Evolutionary conservation across 768 basidiomycete genomes (phyloP).

Genomic region (Pholiota microspora): DNA sequence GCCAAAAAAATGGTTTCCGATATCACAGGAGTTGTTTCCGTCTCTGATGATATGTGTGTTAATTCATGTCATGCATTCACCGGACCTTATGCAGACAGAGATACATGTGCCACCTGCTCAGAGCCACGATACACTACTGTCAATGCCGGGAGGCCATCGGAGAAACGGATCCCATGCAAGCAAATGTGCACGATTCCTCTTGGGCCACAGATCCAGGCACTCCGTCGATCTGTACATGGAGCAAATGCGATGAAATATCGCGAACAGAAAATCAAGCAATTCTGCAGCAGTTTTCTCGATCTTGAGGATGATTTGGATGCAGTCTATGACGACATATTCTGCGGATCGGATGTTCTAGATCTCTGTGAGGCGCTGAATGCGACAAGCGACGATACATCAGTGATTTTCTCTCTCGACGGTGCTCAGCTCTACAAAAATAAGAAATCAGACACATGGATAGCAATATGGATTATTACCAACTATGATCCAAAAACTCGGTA

Average conservation of each 20-base stretch:
- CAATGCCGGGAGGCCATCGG: conserved; percentile 8
- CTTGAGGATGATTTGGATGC: background rate
- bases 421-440: conserved; percentile 40
- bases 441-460: conserved; percentile 39
- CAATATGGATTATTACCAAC: conserved; percentile 31
- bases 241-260: conserved; percentile 28
- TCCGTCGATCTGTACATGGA: conserved; percentile 19
- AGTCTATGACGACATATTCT: conserved; percentile 20
- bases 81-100: conserved; percentile 29
- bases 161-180: conserved; percentile 23
- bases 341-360: conserved; percentile 24
- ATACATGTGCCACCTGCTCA: conserved; percentile 29
- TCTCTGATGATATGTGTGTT: conserved; percentile 40
- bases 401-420: conserved; percentile 36
- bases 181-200: conserved; percentile 36
- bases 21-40: conserved; percentile 32
- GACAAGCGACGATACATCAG: conserved; percentile 24
- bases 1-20: conserved; percentile 25
- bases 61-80: conserved; percentile 40
- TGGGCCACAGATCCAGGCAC: conserved; percentile 42
- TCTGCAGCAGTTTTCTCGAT: conserved; percentile 1
- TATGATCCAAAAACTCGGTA: conserved; percentile 27
- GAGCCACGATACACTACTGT: conserved; percentile 18
- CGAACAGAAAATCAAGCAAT: conserved; percentile 15
- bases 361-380: conserved; percentile 18